Conservation (phyloP, 805 yeast species). For the Myxozyma melibiosi region DNA sequence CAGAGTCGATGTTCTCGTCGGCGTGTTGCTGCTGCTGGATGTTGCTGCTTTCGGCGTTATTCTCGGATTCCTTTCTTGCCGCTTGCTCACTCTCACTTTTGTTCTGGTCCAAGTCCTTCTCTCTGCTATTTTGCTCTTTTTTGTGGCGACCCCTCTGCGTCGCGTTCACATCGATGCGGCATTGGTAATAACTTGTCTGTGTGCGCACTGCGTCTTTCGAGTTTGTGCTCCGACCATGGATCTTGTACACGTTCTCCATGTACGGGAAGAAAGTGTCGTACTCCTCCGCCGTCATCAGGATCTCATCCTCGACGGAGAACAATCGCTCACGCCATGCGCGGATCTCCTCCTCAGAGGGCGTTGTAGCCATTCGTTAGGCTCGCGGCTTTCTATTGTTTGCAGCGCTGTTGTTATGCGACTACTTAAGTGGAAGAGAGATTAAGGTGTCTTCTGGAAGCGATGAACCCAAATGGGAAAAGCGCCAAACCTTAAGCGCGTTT, state of each 20-base stretch:
- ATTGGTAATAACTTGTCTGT: constrained; percentile 25
- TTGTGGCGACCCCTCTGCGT: constrained; percentile 7
- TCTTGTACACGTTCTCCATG: constrained; percentile 28
- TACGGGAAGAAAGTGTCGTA: constrained; percentile 18
- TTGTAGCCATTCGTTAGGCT: not conserved
- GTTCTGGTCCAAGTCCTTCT: no score
- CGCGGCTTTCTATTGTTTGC: not conserved
- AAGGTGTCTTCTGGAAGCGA: not conserved
- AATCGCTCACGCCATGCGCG: constrained; percentile 23
- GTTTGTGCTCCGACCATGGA: constrained; percentile 28
- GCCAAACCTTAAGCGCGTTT: not conserved
- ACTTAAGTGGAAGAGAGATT: not conserved
- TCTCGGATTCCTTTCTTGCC: not conserved
- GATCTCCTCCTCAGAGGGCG: constrained; percentile 1
- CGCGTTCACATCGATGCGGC: constrained; percentile 23
- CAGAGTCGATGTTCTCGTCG: not conserved
- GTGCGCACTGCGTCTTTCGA: constrained; percentile 23
- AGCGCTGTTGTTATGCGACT: not conserved
- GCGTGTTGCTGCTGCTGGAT: not conserved
- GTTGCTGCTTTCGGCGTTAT: not conserved
- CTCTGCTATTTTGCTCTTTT: not conserved
- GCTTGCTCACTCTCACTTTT: no score
- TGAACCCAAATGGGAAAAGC: not conserved
- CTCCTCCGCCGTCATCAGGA: constrained; percentile 22
- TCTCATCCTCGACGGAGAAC: constrained; percentile 16